Evolutionary conservation across 2,329 filamentous ascomycete species (phyloP).

Genomic region (Aspergillus calidoustus): DNA sequence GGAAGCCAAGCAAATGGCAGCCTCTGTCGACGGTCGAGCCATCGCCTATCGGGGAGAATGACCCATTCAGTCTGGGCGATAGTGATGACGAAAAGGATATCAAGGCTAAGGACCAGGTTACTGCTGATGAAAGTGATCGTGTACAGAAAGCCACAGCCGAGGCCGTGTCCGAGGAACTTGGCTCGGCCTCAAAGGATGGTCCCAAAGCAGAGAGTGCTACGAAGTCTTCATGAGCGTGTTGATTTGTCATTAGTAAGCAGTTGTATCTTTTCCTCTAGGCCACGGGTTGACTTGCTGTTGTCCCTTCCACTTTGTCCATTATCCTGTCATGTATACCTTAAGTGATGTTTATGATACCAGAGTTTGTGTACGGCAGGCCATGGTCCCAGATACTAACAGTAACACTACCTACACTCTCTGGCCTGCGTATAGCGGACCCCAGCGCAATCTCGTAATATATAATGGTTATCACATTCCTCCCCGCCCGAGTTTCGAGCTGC

Average conservation of each 20-base stretch:
- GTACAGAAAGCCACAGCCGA: constrained; percentile 66
- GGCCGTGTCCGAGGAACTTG: constrained; percentile 49
- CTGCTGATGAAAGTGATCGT: constrained; percentile 59
- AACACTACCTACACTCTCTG: not conserved
- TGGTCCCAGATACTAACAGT: not conserved
- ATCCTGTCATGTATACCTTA: constrained; percentile 17
- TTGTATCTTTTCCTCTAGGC: constrained; percentile 1
- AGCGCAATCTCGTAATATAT: too few relatives aligned
- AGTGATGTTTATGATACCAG: constrained; percentile 30
- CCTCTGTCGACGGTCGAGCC: constrained; percentile 85
- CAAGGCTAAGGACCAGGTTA: constrained; percentile 67
- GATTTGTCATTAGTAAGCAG: not conserved
- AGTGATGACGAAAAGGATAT: constrained; percentile 88
- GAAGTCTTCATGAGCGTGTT: constrained; percentile 29
- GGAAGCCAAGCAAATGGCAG: constrained; percentile 94
- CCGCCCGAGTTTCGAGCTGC: too few relatives aligned
- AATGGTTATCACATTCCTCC: too few relatives aligned
- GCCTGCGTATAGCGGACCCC: too few relatives aligned
- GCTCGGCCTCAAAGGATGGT: constrained; percentile 30
- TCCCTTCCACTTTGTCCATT: constrained; percentile 2
- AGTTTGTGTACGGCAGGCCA: constrained; percentile 18
- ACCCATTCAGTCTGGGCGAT: constrained; percentile 95
- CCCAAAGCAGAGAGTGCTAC: constrained; percentile 32
- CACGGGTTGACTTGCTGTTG: constrained; percentile 2
- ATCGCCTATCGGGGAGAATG: constrained; percentile 83